These are phyloP conservation scores for Gastrodia elata DNA, from an alignment of 106 monocot species.

Conservation along the genomic window DNA sequence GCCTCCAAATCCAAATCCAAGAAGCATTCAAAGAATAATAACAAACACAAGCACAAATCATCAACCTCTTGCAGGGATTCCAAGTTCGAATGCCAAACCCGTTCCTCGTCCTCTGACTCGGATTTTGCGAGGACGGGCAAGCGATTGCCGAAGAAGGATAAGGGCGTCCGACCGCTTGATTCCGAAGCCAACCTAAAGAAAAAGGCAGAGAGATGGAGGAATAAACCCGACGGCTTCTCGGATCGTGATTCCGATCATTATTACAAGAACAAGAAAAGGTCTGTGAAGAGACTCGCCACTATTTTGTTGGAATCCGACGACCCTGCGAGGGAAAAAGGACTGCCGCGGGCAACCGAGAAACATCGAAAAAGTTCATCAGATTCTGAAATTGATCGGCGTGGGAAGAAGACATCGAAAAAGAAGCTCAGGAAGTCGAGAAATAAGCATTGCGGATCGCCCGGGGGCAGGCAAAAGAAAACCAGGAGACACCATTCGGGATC, in stretches of 20 bases:
- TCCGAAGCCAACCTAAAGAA: background rate
- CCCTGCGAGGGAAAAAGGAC: no score
- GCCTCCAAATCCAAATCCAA: slow-evolving; percentile 38
- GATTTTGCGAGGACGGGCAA: slow-evolving; percentile 19
- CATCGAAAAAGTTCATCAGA: background rate
- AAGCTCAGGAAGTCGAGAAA: slow-evolving; percentile 3
- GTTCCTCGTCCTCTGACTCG: slow-evolving; percentile 11
- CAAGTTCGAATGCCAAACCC: background rate
- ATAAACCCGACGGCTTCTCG: background rate
- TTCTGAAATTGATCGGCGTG: slow-evolving; percentile 17
- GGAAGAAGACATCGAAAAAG: slow-evolving; percentile 12
- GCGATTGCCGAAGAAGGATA: slow-evolving; percentile 19
- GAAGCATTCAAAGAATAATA: slow-evolving; percentile 45
- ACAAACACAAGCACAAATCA: slow-evolving; percentile 30
- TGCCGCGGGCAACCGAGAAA: background rate
- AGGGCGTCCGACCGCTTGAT: background rate
- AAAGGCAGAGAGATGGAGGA: background rate
- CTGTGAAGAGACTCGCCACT: slow-evolving; percentile 13
- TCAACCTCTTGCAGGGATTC: slow-evolving; percentile 5
- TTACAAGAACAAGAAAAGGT: slow-evolving; percentile 15
- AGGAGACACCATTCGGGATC: slow-evolving; percentile 6
- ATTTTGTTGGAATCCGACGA: background rate
- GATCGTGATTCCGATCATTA: slow-evolving; percentile 12
- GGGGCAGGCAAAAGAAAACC: slow-evolving; percentile 3
- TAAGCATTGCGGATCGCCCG: background rate